A percentile compares a stretch with the other conserved stretches of the same genome.
These are phyloP conservation scores for Dryas integrifolia DNA, from an alignment of 331 rosid species.

Conservation along the genomic window DNA sequence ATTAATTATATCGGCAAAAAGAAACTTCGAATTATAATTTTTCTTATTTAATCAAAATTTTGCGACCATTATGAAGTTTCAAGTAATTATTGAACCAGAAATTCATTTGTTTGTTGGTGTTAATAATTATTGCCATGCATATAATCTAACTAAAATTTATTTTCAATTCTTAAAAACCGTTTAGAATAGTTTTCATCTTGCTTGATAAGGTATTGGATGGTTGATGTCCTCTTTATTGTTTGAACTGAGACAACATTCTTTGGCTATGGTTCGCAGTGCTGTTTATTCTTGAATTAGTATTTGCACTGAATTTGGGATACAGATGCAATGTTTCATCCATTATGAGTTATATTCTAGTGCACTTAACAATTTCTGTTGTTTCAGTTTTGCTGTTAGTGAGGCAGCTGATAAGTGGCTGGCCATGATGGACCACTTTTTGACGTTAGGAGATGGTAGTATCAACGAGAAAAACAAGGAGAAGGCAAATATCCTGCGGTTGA, in stretches of 20 bases:
- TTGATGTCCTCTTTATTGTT: background rate
- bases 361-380: constrained; percentile 17
- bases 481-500: constrained; percentile 46
- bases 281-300: background rate
- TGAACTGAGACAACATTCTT: background rate
- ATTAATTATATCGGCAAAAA: background rate
- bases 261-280: background rate
- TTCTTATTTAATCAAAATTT: background rate
- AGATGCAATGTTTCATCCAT: background rate
- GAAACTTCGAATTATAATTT: background rate
- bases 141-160: background rate
- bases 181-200: background rate
- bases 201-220: background rate
- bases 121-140: background rate
- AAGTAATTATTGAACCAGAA: constrained; percentile 1
- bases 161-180: background rate
- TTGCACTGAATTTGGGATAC: background rate
- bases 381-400: constrained; percentile 42
- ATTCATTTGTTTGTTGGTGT: background rate
- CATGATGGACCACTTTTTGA: constrained; percentile 57
- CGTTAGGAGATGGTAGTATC: constrained; percentile 27
- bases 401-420: constrained; percentile 75
- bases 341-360: background rate
- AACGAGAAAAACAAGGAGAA: constrained; percentile 34
- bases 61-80: constrained; percentile 4